Evolutionary conservation across 2,329 filamentous ascomycete genomes (phyloP), one percentile per base, ranked within the genome.

Genomic region (Diaporthe australafricana): DNA sequence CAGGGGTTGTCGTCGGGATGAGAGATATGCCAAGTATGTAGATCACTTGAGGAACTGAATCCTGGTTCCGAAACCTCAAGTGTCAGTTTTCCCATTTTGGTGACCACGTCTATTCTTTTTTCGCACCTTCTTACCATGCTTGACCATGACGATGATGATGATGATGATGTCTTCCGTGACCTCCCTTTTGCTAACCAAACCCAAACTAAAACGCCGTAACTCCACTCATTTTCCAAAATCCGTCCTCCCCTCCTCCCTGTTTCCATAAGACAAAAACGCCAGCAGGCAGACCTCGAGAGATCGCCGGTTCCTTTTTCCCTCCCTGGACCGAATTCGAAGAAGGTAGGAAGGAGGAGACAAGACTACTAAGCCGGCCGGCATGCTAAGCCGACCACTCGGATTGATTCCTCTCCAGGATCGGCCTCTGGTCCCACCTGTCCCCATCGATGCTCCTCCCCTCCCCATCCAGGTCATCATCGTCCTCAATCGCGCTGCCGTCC

Each of bases 341-440:
- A n/a, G 38, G 38, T 38, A 38, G 14, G 32, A 27, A 25, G 55
- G 45, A 48, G 5, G 2, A 27, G 25, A 45, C 53, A 48, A 2
- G 2, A 32, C 27, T n/a, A n/a, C n/a, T n/a, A n/a, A 20, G 55
- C 22, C 25, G 35, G 42, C 42, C 30, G 56, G 38, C 12, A 5
- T 68, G 7, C 60, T 70, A 75, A 42, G 38, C 52, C 66, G 75
- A 69, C 68, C 73, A 72, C 6, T 73, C 78, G 12, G 78, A 79
- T 56, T 75, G 74, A 25, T 77, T 78, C 40, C 81, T 79, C 71
- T 81, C 75, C 60, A 83, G 73, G 5, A 82, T 66, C 20, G 85
- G 84, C 57, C 84, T 79, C 70, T 83, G 80, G 63, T 85, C 85
- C 80, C 83, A 85, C 12, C 75, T 70, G 20, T 80, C 77, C 7